Conservation (phyloP, 179 eudicot genomes). For the Beta lomatogona region DNA sequence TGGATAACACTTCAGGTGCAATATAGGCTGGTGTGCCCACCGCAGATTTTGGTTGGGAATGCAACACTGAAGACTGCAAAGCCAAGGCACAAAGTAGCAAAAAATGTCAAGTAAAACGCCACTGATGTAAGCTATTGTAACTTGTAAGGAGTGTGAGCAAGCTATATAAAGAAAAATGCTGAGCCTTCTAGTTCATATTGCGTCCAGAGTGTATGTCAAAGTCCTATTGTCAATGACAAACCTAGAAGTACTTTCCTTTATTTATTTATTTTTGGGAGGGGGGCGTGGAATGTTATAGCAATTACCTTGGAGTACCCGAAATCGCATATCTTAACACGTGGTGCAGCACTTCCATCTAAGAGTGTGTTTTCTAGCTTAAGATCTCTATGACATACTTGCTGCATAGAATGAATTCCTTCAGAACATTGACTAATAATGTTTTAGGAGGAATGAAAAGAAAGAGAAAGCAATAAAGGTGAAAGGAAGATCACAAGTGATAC, state of each 20-base stretch:
- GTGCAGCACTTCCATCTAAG: conserved; percentile 80
- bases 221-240: neutral
- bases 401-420: conserved; percentile 25
- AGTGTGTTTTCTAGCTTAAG: conserved; percentile 88
- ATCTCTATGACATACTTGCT: conserved; percentile 90
- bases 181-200: neutral
- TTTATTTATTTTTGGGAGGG: no score
- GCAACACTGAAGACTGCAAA: conserved; percentile 58
- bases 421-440: neutral
- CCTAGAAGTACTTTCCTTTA: neutral
- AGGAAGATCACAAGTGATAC: conserved; percentile 37
- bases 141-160: neutral
- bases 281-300: neutral
- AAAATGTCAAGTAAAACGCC: neutral
- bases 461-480: neutral
- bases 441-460: neutral
- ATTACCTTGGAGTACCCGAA: conserved; percentile 88
- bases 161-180: conserved; percentile 1
- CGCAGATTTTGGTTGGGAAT: conserved; percentile 87
- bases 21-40: conserved; percentile 92
- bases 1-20: conserved; percentile 83
- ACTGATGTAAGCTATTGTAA: neutral
- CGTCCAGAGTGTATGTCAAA: neutral
- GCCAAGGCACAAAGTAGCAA: neutral
- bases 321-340: conserved; percentile 88